Percentiles rank a stretch among this genome's conserved stretches.
Conservation (phyloP, 2,329 filamentous ascomycete species). For the Venturiaceae sp. region DNA sequence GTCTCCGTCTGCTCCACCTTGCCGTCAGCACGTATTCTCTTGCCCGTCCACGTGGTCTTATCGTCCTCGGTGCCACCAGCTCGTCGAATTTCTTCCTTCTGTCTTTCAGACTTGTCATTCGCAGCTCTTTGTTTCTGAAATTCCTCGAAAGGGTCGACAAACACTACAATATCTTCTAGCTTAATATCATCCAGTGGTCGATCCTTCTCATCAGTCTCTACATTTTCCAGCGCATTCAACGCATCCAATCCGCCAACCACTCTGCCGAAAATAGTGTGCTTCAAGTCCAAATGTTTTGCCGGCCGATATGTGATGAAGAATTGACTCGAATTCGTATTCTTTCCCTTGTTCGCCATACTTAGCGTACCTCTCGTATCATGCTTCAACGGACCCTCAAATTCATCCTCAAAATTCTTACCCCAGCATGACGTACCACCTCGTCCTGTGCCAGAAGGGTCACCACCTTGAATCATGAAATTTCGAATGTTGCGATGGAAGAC, state of each 20-base stretch:
- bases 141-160: slow-evolving; percentile 91
- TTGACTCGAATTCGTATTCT: slow-evolving; percentile 92
- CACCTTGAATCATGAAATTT: slow-evolving; percentile 96
- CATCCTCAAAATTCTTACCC: slow-evolving; percentile 90
- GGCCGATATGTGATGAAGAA: slow-evolving; percentile 90
- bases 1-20: slow-evolving; percentile 42
- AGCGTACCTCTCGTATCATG: slow-evolving; percentile 72
- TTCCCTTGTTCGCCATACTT: slow-evolving; percentile 98
- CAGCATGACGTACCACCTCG: slow-evolving; percentile 84
- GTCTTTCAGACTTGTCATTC: slow-evolving; percentile 50
- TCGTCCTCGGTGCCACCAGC: slow-evolving; percentile 77
- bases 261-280: slow-evolving; percentile 93
- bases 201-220: slow-evolving; percentile 64
- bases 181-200: slow-evolving; percentile 67
- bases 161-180: slow-evolving; percentile 76
- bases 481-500: slow-evolving; percentile 89
- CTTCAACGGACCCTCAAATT: slow-evolving; percentile 81
- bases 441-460: slow-evolving; percentile 86
- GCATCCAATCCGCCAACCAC: slow-evolving; percentile 69
- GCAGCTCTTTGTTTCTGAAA: slow-evolving; percentile 59
- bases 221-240: slow-evolving; percentile 66
- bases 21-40: slow-evolving; percentile 65
- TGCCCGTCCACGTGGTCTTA: slow-evolving; percentile 90
- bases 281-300: slow-evolving; percentile 77
- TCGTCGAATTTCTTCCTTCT: slow-evolving; percentile 51